Evolutionary conservation across 306 rosid species (phyloP), one percentile per base, ranked within the genome.

Genomic region (Ziziphus jujuba): DNA sequence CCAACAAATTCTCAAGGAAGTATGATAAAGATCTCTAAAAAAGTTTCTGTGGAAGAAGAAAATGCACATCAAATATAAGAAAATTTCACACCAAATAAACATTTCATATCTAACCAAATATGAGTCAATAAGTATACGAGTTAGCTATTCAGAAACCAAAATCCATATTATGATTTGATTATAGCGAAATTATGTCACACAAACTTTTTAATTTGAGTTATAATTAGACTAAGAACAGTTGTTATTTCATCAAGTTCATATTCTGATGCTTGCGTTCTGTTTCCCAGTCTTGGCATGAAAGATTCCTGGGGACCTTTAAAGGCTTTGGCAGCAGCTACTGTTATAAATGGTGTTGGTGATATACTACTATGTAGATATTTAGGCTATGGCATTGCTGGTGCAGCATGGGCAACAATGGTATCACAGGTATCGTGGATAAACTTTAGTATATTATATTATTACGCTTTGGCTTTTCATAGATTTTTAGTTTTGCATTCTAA

Each of bases 291-390:
- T 80, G 95, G 92, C 72, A 84, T 87, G 97, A 90, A 90, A 85
- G 97, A 87, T 87, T 90, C 97, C 2, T 79, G 88, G 95, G 97
- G 92, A 72, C 97, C 95, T 56, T 67, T 85, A 70, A 90, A 84
- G 87, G 88, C 95, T 64, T 82, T 87, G 84, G 87, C 81, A 21
- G 82, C 68, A 63, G 87, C 97, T 23, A 87, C 84, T 65, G 59
- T 65, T 63, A 77, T 85, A 48, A 85, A 85, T 77, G 95, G 85
- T 40, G 7, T 77, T 59, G 97, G 97, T 76, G 84, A 87, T 72
- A 56, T 84, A 73, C 51, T 85, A 59, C 69, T 87, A 0, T 90
- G 95, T 85, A 87, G 61, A 31, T 65, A 58, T 73, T 65, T 90
- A 20, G 82, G 75, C 45, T 84, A 84, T 70, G 95, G 97, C 67